Evolutionary conservation across 129 eudicot species (phyloP).

Genomic region (Lactuca saligna): DNA sequence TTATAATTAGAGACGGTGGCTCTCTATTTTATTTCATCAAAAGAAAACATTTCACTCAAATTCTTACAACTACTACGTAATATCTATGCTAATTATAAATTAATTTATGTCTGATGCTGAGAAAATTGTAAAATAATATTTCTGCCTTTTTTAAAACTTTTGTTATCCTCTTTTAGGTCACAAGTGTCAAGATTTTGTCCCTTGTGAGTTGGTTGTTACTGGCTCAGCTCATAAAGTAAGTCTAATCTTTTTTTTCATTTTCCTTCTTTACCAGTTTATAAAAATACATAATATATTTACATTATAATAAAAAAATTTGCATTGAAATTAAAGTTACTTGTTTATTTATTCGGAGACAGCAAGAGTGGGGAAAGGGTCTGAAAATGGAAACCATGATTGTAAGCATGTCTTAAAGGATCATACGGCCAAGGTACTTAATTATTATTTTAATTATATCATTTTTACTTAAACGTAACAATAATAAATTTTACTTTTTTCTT

Average conservation of each 20-base stretch:
- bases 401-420: constrained; percentile 77
- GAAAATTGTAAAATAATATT: too few species aligned
- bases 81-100: too few species aligned
- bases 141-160: constrained; percentile 11
- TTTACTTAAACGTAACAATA: too few species aligned
- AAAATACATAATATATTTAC: too few species aligned
- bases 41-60: too few species aligned
- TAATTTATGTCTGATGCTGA: too few species aligned
- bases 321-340: constrained; percentile 8
- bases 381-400: constrained; percentile 75
- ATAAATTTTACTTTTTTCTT: too few species aligned
- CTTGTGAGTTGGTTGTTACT: constrained; percentile 70
- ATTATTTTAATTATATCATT: too few species aligned
- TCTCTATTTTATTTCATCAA: too few species aligned
- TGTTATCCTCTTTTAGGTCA: constrained; percentile 51
- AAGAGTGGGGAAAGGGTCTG: constrained; percentile 88
- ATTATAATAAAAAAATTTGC: too few species aligned
- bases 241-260: not conserved
- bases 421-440: constrained; percentile 82
- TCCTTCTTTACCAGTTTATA: not conserved
- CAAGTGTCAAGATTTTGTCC: constrained; percentile 79
- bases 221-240: constrained; percentile 92
- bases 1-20: too few species aligned
- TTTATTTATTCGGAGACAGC: constrained; percentile 64
- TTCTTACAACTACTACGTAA: too few species aligned